Conservation (phyloP, 2,329 filamentous ascomycete species). For the Cylindrodendrum hubeiense region DNA sequence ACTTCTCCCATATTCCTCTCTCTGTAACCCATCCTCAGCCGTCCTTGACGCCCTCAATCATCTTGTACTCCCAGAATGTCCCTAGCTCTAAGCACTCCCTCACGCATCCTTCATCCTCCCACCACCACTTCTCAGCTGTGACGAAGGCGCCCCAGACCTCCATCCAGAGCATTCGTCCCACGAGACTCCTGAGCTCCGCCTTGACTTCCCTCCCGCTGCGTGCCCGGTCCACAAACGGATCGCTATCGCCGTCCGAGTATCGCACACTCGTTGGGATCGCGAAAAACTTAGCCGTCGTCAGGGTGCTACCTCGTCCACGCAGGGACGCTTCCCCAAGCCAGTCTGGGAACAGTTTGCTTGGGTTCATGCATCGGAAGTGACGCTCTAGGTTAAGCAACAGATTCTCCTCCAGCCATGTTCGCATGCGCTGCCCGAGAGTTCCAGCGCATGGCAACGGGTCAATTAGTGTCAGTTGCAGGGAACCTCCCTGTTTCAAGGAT, state of each 20-base stretch:
- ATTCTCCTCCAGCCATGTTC: constrained; percentile 72
- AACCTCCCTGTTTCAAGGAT: constrained; percentile 66
- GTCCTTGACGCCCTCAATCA: constrained; percentile 67
- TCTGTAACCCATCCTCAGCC: not conserved
- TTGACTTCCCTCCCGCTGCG: constrained; percentile 49
- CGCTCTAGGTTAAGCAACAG: constrained; percentile 70
- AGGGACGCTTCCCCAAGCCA: constrained; percentile 71
- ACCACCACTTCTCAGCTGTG: constrained; percentile 68
- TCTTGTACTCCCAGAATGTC: constrained; percentile 70
- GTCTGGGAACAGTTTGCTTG: constrained; percentile 67
- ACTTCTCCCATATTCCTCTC: not conserved
- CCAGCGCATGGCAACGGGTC: constrained; percentile 70
- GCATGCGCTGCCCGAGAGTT: constrained; percentile 68
- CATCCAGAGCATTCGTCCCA: constrained; percentile 70
- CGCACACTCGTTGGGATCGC: constrained; percentile 53
- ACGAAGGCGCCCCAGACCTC: constrained; percentile 70
- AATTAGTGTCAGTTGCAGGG: constrained; percentile 70
- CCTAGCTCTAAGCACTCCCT: constrained; percentile 66
- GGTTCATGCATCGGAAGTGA: constrained; percentile 70
- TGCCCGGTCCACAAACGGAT: constrained; percentile 37
- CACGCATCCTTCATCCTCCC: constrained; percentile 67
- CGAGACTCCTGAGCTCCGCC: constrained; percentile 63
- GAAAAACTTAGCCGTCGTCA: constrained; percentile 63
- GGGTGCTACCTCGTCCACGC: constrained; percentile 59
- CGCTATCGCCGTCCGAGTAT: constrained; percentile 35